A percentile compares a stretch with the other conserved stretches of the same genome.
Evolutionary conservation across 202 grass and related monocot species (phyloP).

Genomic region (Elaeis oleifera): DNA sequence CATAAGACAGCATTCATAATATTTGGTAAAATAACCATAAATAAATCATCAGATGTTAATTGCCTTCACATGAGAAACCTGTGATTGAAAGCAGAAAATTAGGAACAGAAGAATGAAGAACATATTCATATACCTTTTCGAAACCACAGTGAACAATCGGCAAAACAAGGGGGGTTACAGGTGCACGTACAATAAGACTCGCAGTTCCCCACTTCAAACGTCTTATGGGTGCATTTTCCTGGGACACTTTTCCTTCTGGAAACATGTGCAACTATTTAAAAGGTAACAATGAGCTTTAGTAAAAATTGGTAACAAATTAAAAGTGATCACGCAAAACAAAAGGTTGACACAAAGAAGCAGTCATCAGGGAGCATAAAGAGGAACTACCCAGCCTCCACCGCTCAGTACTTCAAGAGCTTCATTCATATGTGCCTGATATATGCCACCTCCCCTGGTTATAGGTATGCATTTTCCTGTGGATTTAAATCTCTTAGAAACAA

Average conservation of each 20-base stretch:
- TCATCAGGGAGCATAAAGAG: neutral
- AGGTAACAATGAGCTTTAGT: neutral
- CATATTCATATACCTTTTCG: conserved; percentile 62
- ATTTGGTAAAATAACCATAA: no score
- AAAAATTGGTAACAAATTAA: neutral
- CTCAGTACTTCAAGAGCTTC: conserved; percentile 77
- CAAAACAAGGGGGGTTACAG: conserved; percentile 70
- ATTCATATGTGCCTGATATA: conserved; percentile 93
- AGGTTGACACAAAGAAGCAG: no score
- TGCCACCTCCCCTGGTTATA: conserved; percentile 72
- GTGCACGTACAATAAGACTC: conserved; percentile 82
- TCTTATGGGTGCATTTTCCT: conserved; percentile 55
- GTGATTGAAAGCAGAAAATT: no score
- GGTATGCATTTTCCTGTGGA: conserved; percentile 86
- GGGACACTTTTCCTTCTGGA: conserved; percentile 96
- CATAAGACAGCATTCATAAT: no score
- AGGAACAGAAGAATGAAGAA: neutral
- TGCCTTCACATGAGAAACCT: no score
- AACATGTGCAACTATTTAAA: conserved; percentile 92
- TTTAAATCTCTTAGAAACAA: conserved; percentile 2
- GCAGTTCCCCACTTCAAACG: conserved; percentile 91
- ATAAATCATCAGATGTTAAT: no score
- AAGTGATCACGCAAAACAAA: no score
- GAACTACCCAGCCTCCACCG: conserved; percentile 60
- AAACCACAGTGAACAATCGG: conserved; percentile 90